Base-by-base conservation (phyloP, 2,329 filamentous ascomycete genomes). In the Periconia sp. region DNA sequence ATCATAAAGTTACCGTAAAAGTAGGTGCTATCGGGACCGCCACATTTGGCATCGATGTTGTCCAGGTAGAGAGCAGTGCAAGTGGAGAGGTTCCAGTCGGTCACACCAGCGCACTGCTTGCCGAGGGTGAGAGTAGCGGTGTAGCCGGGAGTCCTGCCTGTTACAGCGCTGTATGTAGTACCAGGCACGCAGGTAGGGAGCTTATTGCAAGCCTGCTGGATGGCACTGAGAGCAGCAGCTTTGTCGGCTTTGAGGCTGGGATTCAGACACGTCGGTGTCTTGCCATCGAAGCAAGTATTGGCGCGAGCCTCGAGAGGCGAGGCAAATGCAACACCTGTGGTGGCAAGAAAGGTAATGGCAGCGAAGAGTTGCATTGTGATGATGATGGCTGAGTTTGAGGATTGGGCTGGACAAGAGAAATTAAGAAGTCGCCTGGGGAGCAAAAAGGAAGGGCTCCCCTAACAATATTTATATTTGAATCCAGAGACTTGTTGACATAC, bases 111-210 rank as follows among this genome's bases (percentile, higher is more conserved):
- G 23, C 54, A 56, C 15, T 47, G 20, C 10, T 47, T 18, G 31
- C 54, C 54, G 9, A 56, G 14, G 15, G 17, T 31, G 18, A 56
- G 49, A n/a, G 33, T 42, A 9, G 50, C 54, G 1, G 54, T 56
- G 46, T 52, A 52, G 35, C 43, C 42, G 3, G 37, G 20, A 20
- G 50, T 47, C 2, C n/a, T 47, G 41, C 50, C 52, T 27, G 10
- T 9, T 7, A 45, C 45, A 35, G 11, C 1, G 20, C 6, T 45
- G 53, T 37, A 37, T 42, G 33, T 50, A 18, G 43, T 44, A n/a
- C 50, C 54, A 6, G 42, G 41, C 27, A 50, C 45, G 44, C 54
- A 53, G 17, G 47, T 37, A 15, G 42, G 43, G 3, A 47, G 41
- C 20, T 45, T 23, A 17, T 7, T 18, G 41, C 54, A 53, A 3